These are phyloP conservation scores for Apophysomyces variabilis DNA, from an alignment of 371 early-diverging fungal genomes.

Conservation along the genomic window DNA sequence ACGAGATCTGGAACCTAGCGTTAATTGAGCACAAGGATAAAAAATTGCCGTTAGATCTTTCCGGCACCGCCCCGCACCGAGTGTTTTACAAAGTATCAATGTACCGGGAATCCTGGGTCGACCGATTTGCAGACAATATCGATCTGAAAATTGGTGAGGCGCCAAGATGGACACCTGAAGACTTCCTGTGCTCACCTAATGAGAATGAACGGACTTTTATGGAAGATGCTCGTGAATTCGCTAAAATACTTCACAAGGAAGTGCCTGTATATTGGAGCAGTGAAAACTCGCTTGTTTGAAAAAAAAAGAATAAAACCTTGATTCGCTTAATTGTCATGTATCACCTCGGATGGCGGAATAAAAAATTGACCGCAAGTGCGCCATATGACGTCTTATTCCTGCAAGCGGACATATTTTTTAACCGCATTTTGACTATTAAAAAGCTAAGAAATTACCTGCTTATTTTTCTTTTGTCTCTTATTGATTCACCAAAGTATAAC, in stretches of 20 bases:
- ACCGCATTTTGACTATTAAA: neutral
- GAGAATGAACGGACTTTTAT: constrained; percentile 34
- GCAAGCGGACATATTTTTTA: neutral
- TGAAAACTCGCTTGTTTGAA: constrained; percentile 19
- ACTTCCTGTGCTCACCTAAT: constrained; percentile 32
- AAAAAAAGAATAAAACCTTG: neutral
- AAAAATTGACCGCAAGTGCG: neutral
- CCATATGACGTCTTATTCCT: neutral
- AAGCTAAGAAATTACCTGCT: neutral
- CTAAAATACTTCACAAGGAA: constrained; percentile 23
- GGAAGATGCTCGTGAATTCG: constrained; percentile 31
- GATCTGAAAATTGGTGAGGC: constrained; percentile 44
- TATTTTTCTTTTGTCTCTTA: neutral
- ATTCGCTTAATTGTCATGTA: neutral
- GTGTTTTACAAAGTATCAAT: constrained; percentile 37
- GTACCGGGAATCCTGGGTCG: constrained; percentile 39
- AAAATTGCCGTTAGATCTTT: constrained; percentile 39
- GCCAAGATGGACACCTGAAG: constrained; percentile 39
- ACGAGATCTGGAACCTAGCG: constrained; percentile 47
- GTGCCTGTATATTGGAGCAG: constrained; percentile 38
- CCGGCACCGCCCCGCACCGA: constrained; percentile 27
- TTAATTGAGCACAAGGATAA: constrained; percentile 20
- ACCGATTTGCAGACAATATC: constrained; percentile 46
- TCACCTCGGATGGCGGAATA: neutral
- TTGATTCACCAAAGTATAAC: neutral